Evolutionary conservation across 257 asterid species (phyloP), one percentile per base, ranked within the genome.

Genomic region (Salvia rosmarinus): DNA sequence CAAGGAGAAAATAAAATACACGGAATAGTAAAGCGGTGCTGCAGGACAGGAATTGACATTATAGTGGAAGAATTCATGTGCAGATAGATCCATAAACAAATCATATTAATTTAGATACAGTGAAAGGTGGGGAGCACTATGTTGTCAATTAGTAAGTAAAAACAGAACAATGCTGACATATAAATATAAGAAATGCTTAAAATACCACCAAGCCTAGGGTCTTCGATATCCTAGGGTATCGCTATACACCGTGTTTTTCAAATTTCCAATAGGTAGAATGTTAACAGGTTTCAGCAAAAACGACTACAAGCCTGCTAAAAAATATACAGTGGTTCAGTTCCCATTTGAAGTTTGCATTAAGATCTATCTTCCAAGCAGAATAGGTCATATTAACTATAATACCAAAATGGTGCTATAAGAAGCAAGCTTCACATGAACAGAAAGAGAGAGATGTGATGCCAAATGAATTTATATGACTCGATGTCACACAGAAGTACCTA

Each of bases 11-110:
- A 6, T 21, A 54, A 34, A 47, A 50, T 19, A 51, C 50, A 59
- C 25, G 4, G 19, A 49, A 61, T 55, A 72, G 20, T 23, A 71
- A 70, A 56, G 40, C 58, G 57, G 71, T 68, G 78, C 64, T 66
- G 76, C 79, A 85, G 83, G 82, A 78, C 84, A 82, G 51, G 80
- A 70, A 70, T 71, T 81, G 80, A 77, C 83, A 75, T 77, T 68
- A 83, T 79, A 75, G 76, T 84, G 84, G 72, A 78, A 80, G 84
- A 84, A 82, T 73, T 87, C 85, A 81, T 81, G 79, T 74, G 77
- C 81, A 73, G 69, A 79, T 65, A 51, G 81, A 56, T 5, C n/a
- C n/a, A 78, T 30, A 74, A 78, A 81, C 76, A 67, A 80, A 77
- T 80, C 51, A 72, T 76, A 84, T 70, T 71, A 74, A 80, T 68